Base-by-base conservation (phyloP, 2,329 filamentous ascomycete genomes). In the Fusarium graminum region DNA sequence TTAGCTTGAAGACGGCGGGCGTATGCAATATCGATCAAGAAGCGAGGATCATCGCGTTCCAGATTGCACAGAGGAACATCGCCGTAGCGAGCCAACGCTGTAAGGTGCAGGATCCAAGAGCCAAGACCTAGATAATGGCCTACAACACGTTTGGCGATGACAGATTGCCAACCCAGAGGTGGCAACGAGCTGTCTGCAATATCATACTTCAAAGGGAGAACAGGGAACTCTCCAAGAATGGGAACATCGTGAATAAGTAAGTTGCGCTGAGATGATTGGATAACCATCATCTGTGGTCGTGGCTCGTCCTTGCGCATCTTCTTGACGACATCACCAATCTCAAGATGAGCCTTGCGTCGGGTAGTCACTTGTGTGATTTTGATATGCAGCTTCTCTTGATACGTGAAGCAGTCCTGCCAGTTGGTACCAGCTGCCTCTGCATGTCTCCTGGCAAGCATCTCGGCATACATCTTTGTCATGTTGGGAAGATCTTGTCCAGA, bases 61-160 rank as follows among this genome's bases (percentile, higher is more conserved):
- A 99, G 81, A 72, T 99, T 99, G 79, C 95, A 98, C 9, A 99
- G 83, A 2, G 95, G 95, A 6, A 99, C 88, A 75, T 98, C 93
- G 26, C 95, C 95, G 75, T 98, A 98, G 64, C 93, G 86, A 45
- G 95, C 92, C 53, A 99, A 86, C 44, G 93, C 90, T 26, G 93
- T 91, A 17, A 99, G 83, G 78, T 99, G 94, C 39, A 92, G 81
- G 42, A 99, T 87, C 94, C 95, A 99, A 0, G 92, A 90, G 2
- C 93, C 93, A n/a, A 99, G 86, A 57, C 93, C 92, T 14, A 99
- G 86, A 75, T 97, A 99, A 73, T 97, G 93, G 28, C 90, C 90
- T 10, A 98, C 90, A 11, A 98, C 81, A 26, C 94, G 88, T 72
- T 92, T 93, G 3, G 93, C 92, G 59, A 96, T 89, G 60, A 97